Percentiles rank a stretch among this genome's conserved stretches.
These are phyloP conservation scores for Hura crepitans DNA, from an alignment of 441 rosid genomes.

Conservation along the genomic window DNA sequence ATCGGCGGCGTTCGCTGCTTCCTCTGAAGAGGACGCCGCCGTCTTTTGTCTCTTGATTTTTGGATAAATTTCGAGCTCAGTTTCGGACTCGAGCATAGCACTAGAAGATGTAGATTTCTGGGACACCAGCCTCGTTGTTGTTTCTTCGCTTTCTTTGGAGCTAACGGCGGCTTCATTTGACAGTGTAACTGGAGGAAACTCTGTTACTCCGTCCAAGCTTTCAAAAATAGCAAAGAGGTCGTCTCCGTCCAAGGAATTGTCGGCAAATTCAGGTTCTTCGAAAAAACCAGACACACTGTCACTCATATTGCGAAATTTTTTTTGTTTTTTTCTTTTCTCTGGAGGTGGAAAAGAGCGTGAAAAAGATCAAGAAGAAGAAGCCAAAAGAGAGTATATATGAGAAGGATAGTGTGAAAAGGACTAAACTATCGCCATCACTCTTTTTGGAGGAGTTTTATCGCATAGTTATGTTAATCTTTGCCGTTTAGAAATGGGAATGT, in stretches of 20 bases:
- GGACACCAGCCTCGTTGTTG: constrained; percentile 22
- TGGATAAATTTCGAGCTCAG: constrained; percentile 40
- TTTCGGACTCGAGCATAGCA: constrained; percentile 30
- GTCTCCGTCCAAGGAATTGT: constrained; percentile 50
- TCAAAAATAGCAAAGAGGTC: constrained; percentile 75
- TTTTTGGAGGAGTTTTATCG: constrained; percentile 18
- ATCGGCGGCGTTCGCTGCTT: constrained; percentile 35
- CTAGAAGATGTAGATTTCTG: constrained; percentile 35
- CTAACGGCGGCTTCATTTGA: constrained; percentile 18
- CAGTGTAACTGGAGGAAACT: constrained; percentile 45
- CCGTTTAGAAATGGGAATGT: constrained; percentile 32
- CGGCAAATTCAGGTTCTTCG: constrained; percentile 50
- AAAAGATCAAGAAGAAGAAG: constrained; percentile 6
- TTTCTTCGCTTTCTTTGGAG: constrained; percentile 29
- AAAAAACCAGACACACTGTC: constrained; percentile 45
- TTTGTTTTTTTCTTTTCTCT: constrained; percentile 18
- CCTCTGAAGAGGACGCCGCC: constrained; percentile 26
- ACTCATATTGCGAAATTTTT: constrained; percentile 34
- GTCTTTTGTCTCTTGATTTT: constrained; percentile 52
- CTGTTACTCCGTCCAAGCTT: constrained; percentile 54
- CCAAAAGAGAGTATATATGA: constrained; percentile 37
- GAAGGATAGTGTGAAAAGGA: constrained; percentile 37
- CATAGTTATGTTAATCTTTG: constrained; percentile 16
- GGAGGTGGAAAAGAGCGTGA: constrained; percentile 21
- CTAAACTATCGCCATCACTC: constrained; percentile 66